phyloP scores from a whole-genome alignment of 352 stramenopile genomes.

The Pythium coloratum region DNA sequence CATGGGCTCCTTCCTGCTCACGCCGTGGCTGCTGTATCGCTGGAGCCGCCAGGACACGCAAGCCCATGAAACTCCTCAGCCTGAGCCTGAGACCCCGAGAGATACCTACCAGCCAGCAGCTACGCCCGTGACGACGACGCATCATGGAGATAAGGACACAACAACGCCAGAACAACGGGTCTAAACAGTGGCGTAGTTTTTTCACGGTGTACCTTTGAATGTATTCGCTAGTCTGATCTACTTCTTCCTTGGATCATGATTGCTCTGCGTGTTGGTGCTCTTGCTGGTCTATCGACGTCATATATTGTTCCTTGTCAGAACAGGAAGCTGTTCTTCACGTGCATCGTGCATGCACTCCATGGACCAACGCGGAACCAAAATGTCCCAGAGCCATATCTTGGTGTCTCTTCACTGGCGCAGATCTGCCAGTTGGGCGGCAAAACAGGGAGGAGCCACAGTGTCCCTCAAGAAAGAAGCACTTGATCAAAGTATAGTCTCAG shows the following conservation, averaged over 20 bases:
- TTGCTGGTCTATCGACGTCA: too few relatives aligned
- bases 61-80: background rate
- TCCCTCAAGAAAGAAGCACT: background rate
- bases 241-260: background rate
- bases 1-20: conserved; percentile 24
- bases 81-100: conserved; percentile 7
- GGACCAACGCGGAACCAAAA: background rate
- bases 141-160: background rate
- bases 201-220: background rate
- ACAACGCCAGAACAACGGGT: conserved; percentile 12
- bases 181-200: background rate
- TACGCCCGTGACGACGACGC: conserved; percentile 10
- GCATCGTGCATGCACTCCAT: too few relatives aligned
- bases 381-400: background rate
- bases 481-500: conserved; percentile 5
- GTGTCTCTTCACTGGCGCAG: background rate
- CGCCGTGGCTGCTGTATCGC: conserved; percentile 18
- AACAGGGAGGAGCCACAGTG: background rate
- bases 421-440: conserved; percentile 2
- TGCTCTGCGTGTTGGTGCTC: too few relatives aligned
- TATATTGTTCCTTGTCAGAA: too few relatives aligned
- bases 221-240: background rate
- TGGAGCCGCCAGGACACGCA: background rate
- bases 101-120: conserved; percentile 16
- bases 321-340: too few relatives aligned